Evolutionary conservation across 805 yeast genomes (phyloP).

Genomic region (Nakazawaea molendinolei): DNA sequence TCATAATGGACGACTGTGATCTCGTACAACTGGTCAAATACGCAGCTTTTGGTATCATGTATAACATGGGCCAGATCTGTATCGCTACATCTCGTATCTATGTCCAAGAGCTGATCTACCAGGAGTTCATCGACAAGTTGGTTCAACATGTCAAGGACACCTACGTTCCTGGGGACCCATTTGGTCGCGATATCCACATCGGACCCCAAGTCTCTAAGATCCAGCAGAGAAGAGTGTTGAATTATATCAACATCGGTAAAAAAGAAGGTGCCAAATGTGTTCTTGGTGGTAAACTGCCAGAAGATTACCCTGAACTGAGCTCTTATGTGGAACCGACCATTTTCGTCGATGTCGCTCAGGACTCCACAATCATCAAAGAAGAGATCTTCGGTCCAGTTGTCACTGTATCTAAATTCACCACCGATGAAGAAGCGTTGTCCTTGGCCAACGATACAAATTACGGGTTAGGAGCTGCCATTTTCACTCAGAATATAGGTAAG

Average conservation of each 20-base stretch:
- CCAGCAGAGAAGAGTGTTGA: conserved; percentile 63
- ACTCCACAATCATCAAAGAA: conserved; percentile 58
- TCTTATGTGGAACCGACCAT: conserved; percentile 67
- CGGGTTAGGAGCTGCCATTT: conserved; percentile 78
- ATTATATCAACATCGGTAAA: conserved; percentile 60
- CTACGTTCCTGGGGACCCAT: conserved; percentile 61
- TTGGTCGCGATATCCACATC: conserved; percentile 56
- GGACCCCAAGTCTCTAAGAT: conserved; percentile 69
- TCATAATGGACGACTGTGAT: conserved; percentile 47
- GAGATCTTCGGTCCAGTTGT: conserved; percentile 84
- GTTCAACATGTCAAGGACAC: conserved; percentile 29
- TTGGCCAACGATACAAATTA: conserved; percentile 64
- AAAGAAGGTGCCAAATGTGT: conserved; percentile 63
- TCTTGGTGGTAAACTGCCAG: conserved; percentile 59
- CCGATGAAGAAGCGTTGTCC: conserved; percentile 56
- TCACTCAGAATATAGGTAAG: conserved; percentile 54
- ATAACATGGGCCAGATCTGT: conserved; percentile 43
- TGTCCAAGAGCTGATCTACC: conserved; percentile 36
- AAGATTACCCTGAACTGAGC: conserved; percentile 45
- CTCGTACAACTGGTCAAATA: conserved; percentile 45
- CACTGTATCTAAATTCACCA: conserved; percentile 56
- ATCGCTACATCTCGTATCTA: conserved; percentile 40
- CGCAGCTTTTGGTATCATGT: conserved; percentile 40
- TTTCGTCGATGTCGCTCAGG: conserved; percentile 60
- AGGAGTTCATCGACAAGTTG: conserved; percentile 32